Evolutionary conservation across 2,329 filamentous ascomycete species (phyloP).

Genomic region (Sporothrix inflata): DNA sequence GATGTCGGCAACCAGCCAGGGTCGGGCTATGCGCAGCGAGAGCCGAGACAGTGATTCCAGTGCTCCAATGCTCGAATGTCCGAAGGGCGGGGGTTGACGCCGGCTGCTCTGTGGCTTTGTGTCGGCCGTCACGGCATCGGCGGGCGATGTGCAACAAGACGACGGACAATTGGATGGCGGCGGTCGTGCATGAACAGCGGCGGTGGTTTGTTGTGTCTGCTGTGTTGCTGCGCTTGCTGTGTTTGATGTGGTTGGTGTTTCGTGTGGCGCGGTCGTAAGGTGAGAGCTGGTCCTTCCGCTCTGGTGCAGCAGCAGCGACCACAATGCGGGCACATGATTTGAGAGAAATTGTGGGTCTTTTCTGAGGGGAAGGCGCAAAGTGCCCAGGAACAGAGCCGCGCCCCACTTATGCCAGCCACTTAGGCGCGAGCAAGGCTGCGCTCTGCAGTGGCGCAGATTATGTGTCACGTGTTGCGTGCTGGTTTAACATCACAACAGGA

Average conservation of each 20-base stretch:
- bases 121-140: conserved; percentile 11
- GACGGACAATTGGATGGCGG: background rate
- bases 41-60: background rate
- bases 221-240: background rate
- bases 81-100: background rate
- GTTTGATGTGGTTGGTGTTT: background rate
- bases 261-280: background rate
- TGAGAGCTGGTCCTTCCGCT: background rate
- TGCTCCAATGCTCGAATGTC: background rate
- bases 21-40: background rate
- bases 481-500: too few species aligned
- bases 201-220: background rate
- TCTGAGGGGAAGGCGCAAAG: background rate
- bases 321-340: background rate
- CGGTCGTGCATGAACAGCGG: background rate
- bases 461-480: too few species aligned
- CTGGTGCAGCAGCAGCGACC: background rate
- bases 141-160: background rate
- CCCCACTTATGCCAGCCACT: background rate
- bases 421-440: background rate
- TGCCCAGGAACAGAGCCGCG: too few species aligned
- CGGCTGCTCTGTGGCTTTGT: background rate
- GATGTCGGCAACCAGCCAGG: background rate
- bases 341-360: background rate
- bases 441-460: too few species aligned